These are phyloP conservation scores for Capronia epimyces DNA, from an alignment of 2,329 filamentous ascomycete genomes.

Conservation along the genomic window DNA sequence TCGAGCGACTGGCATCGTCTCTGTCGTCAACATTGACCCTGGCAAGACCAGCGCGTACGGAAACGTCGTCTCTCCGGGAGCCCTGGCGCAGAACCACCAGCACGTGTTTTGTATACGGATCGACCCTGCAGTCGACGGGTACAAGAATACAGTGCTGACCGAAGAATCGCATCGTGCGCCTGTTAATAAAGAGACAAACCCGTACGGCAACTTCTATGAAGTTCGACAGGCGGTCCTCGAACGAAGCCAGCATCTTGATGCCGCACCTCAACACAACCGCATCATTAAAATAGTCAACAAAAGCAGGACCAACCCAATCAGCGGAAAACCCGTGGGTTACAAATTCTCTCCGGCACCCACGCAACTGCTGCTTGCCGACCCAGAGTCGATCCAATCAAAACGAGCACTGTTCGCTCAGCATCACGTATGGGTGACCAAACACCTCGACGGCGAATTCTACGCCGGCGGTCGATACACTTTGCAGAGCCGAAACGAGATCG, in stretches of 20 bases:
- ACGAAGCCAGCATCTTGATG: conserved; percentile 48
- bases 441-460: conserved; percentile 47
- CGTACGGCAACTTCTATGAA: conserved; percentile 57
- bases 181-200: conserved; percentile 52
- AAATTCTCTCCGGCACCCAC: conserved; percentile 45
- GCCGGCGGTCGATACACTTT: conserved; percentile 47
- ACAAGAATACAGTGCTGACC: conserved; percentile 49
- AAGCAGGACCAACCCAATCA: conserved; percentile 39
- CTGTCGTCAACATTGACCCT: conserved; percentile 55
- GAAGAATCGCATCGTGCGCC: conserved; percentile 51
- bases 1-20: conserved; percentile 62
- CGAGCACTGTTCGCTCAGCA: conserved; percentile 48
- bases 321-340: conserved; percentile 42
- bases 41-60: conserved; percentile 52
- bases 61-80: conserved; percentile 59
- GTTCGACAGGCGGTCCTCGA: conserved; percentile 48
- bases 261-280: conserved; percentile 45
- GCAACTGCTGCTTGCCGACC: conserved; percentile 45
- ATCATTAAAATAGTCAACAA: conserved; percentile 48
- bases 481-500: conserved; percentile 42
- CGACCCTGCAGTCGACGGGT: conserved; percentile 58
- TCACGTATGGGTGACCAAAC: conserved; percentile 50
- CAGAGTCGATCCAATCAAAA: conserved; percentile 40
- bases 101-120: conserved; percentile 64
- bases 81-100: conserved; percentile 64